Evolutionary conservation across 108 stramenopile genomes (phyloP), one percentile per base, ranked within the genome.

Genomic region (Nannochloropsis gaditana): DNA sequence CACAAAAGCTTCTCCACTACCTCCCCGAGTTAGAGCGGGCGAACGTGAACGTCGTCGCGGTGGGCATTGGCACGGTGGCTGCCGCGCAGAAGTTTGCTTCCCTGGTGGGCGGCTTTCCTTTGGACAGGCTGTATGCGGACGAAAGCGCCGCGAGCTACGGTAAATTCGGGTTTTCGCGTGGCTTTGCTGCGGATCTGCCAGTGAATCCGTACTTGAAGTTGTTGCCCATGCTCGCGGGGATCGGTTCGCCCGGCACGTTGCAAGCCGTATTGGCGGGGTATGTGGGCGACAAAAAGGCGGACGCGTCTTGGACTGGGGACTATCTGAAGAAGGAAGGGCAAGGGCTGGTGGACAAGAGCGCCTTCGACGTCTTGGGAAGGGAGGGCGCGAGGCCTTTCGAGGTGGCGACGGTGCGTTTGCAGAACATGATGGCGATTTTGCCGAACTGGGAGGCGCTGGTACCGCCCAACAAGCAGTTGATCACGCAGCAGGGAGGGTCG

Each of bases 1-100:
- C 88, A 19, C 88, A 89, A 44, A 85, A 89, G 59, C 85, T 89
- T 47, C 84, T 85, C 73, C 88, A 89, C 44, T 89, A 89, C 88
- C 80, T 89, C 21, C 85, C 88, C 1, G 43, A 81, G 31, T 83
- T 89, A 9, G 88, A 89, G 80, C 81, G 85, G 9, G 85, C 88
- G 41, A 85, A 85, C 15, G 85, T 85, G 41, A 82, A 83, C 11
- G 80, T 89, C 19, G 84, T 89, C 41, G 88, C 85, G 8, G 88
- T 89, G 0, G 83, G 85, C 45, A 43, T 89, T 10, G 88, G 88
- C 9, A 86, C 88, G 8, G 85, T 89, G 11, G 85, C 82, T 15
- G 85, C 88, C 21, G 88, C 88, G 21, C 82, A 43, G 43, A 82
- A 86, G 43, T 89, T 89, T 47, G 86, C 85, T 43, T 59, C 82